Evolutionary conservation across 768 basidiomycete species (phyloP).

Genomic region (Pseudohyphozyma bogoriensis): DNA sequence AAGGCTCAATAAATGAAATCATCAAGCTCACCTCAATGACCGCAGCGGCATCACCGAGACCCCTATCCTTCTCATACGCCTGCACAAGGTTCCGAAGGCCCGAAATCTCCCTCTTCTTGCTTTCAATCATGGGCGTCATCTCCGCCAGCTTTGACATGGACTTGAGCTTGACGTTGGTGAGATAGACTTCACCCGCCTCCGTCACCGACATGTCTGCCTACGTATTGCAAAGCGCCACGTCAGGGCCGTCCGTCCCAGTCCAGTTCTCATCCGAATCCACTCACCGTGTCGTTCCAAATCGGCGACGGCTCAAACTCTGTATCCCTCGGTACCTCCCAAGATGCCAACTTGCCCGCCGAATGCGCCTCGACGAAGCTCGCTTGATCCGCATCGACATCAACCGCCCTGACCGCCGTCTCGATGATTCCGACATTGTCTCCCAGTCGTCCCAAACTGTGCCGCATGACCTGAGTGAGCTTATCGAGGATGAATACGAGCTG

Average conservation of each 20-base stretch:
- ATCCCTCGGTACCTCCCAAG: constrained; percentile 22
- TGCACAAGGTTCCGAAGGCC: constrained; percentile 8
- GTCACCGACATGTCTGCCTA: constrained; percentile 19
- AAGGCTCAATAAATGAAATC: too few species aligned
- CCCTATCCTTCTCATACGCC: constrained; percentile 5
- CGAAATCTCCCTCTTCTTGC: constrained; percentile 7
- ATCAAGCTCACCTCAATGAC: constrained; percentile 18
- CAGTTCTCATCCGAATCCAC: not conserved
- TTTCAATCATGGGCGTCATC: constrained; percentile 11
- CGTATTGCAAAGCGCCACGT: not conserved
- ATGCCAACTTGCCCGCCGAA: not conserved
- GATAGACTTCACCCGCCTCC: constrained; percentile 1
- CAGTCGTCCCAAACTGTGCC: not conserved
- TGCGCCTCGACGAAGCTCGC: constrained; percentile 2
- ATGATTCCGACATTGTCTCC: not conserved
- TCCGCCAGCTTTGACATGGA: not conserved
- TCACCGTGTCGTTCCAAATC: constrained; percentile 26
- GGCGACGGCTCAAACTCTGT: constrained; percentile 17
- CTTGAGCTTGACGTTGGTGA: constrained; percentile 23
- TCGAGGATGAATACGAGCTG: constrained; percentile 10
- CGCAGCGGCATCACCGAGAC: constrained; percentile 14
- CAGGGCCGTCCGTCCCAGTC: too few species aligned
- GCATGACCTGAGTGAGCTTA: constrained; percentile 1
- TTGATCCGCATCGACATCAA: constrained; percentile 18
- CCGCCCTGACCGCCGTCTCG: not conserved